phyloP scores from a whole-genome alignment of 306 rosid genomes.

The Purshia tridentata region DNA sequence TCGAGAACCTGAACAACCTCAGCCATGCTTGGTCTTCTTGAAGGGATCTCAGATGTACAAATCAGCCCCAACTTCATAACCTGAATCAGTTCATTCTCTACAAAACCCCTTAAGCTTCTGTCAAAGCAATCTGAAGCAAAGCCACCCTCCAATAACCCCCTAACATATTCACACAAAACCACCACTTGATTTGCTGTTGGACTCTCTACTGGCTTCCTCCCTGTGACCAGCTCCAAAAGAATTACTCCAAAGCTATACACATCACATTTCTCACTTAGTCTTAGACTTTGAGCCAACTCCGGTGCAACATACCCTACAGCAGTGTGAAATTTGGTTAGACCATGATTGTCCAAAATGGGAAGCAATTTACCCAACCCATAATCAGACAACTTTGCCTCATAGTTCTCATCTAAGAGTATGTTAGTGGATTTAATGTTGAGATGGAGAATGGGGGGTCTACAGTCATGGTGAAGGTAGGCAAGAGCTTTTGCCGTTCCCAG shows the following conservation, averaged over 20 bases:
- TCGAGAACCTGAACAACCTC: slow-evolving; percentile 97
- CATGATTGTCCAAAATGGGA: slow-evolving; percentile 79
- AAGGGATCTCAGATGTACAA: slow-evolving; percentile 85
- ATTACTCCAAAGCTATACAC: slow-evolving; percentile 91
- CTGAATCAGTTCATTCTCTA: slow-evolving; percentile 86
- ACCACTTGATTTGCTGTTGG: slow-evolving; percentile 75
- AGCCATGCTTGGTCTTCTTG: slow-evolving; percentile 95
- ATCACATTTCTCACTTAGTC: slow-evolving; percentile 90
- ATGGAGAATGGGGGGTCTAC: slow-evolving; percentile 87
- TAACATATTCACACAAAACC: slow-evolving; percentile 85
- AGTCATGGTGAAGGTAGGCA: slow-evolving; percentile 94
- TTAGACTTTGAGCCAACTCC: slow-evolving; percentile 85
- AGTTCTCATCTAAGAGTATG: slow-evolving; percentile 79
- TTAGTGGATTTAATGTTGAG: slow-evolving; percentile 92
- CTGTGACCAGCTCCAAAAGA: slow-evolving; percentile 92
- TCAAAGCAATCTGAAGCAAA: slow-evolving; percentile 86
- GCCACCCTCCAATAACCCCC: slow-evolving; percentile 69
- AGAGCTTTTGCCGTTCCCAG: slow-evolving; percentile 89
- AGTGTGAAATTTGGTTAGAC: slow-evolving; percentile 76
- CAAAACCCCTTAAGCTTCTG: slow-evolving; percentile 63
- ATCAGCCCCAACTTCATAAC: slow-evolving; percentile 88
- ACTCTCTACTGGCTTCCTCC: slow-evolving; percentile 98
- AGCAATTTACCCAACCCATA: slow-evolving; percentile 87
- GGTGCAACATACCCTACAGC: slow-evolving; percentile 95
- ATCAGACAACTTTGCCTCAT: slow-evolving; percentile 84